A percentile compares a stretch with the other conserved stretches of the same genome.
These are phyloP conservation scores for Caloboletus inedulis DNA, from an alignment of 1,284 basidiomycete species.

Conservation along the genomic window DNA sequence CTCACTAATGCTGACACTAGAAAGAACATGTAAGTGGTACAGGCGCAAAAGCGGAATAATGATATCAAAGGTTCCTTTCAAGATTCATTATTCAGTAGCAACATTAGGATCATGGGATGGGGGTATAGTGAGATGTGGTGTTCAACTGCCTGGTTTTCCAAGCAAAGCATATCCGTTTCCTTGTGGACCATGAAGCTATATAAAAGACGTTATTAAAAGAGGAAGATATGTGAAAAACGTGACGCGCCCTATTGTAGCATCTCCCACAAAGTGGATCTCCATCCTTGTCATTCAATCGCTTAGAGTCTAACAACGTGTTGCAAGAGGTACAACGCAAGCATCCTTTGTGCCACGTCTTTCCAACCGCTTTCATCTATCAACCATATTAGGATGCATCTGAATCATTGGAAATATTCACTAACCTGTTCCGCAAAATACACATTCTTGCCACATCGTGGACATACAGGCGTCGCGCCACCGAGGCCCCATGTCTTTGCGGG, in stretches of 20 bases:
- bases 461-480: constrained; percentile 44
- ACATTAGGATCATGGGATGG: background rate
- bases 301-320: constrained; percentile 62
- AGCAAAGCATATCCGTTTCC: constrained; percentile 71
- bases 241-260: constrained; percentile 68
- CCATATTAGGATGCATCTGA: constrained; percentile 8
- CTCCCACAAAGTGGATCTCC: constrained; percentile 64
- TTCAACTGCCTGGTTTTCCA: constrained; percentile 53
- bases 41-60: constrained; percentile 23
- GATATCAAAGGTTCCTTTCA: constrained; percentile 18
- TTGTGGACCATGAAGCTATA: constrained; percentile 65
- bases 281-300: constrained; percentile 67
- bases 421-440: constrained; percentile 69
- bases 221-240: background rate
- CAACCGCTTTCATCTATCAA: constrained; percentile 64
- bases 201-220: background rate
- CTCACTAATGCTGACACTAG: constrained; percentile 12
- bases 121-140: background rate
- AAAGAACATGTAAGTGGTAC: constrained; percentile 23
- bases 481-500: constrained; percentile 40
- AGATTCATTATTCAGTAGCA: constrained; percentile 10
- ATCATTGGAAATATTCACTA: background rate
- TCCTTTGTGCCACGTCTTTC: constrained; percentile 73
- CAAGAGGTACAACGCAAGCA: constrained; percentile 73
- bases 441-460: constrained; percentile 55